Evolutionary conservation across 768 basidiomycete genomes (phyloP).

Genomic region (Boletus tylopilopsis): DNA sequence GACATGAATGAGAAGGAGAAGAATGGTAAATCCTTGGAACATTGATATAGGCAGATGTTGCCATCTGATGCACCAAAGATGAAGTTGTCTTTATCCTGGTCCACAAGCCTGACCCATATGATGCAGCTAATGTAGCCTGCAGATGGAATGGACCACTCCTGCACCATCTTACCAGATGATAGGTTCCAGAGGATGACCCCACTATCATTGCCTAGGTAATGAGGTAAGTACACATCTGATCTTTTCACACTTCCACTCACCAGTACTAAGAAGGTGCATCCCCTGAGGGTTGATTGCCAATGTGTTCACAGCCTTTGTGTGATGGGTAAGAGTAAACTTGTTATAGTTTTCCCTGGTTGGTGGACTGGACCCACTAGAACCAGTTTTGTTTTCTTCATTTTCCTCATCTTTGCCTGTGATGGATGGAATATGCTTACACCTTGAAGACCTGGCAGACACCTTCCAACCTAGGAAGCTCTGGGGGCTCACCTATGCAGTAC

Average conservation of each 20-base stretch:
- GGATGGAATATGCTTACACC: too few relatives aligned
- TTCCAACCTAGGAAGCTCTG: too few relatives aligned
- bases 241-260: neutral
- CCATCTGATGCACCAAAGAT: neutral
- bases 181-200: neutral
- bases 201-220: constrained; percentile 1
- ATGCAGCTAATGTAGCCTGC: neutral
- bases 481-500: too few relatives aligned
- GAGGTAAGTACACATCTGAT: neutral
- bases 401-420: too few relatives aligned
- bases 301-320: neutral
- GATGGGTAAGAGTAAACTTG: neutral
- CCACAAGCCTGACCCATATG: neutral
- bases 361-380: too few relatives aligned
- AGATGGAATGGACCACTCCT: neutral
- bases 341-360: too few relatives aligned
- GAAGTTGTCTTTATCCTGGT: neutral
- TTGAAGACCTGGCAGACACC: too few relatives aligned
- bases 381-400: too few relatives aligned
- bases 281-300: neutral
- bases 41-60: constrained; percentile 1
- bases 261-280: neutral
- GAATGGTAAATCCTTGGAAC: neutral
- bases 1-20: neutral
- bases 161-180: neutral